Evolutionary conservation across 495 filamentous ascomycete species (phyloP), one percentile per base, ranked within the genome.

Genomic region (Astrocystis sublimbata): DNA sequence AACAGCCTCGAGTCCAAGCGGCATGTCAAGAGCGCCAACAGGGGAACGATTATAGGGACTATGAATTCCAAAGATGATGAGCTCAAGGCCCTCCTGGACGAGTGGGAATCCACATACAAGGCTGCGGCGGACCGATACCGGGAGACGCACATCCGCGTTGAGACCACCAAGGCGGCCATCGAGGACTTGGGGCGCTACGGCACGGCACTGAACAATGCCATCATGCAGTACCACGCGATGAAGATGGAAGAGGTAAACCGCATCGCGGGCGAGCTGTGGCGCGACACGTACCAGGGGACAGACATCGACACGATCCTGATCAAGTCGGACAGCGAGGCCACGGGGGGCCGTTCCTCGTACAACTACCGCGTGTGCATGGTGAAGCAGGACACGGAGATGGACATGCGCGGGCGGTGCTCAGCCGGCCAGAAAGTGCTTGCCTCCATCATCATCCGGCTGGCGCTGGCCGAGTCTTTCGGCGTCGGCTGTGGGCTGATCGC

Each of bases 171-270:
- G 72, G 92, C 92, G 0, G 93, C 91, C 10, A 89, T 94, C 38
- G 92, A 94, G 60, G 94, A 99, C 71, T 79, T 99, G 30, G 89
- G 83, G 7, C 87, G 89, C 26, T 97, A 94, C 67, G 83, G 81
- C 12, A 77, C 79, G 2, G 93, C 93, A 12, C 80, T 99, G 28
- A 93, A 97, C 75, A 89, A 92, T 64, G 94, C 96, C 57, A 94
- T 99, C 73, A 97, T 99, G 92, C 88, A 87, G 65, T 98, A 92
- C 70, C 94, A 99, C 75, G 83, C 86, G 21, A 75, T 96, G 58
- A 99, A 98, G 79, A 99, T 99, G 94, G 92, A 93, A 71, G 93
- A 98, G 69, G 96, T 99, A 75, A 99, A 99, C 71, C 83, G 87
- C 53, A 97, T 97, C 71, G 83, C 93, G 64, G 91, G 90, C 65